Base-by-base conservation (phyloP, 331 rosid genomes). In the Malus hybrid region DNA sequence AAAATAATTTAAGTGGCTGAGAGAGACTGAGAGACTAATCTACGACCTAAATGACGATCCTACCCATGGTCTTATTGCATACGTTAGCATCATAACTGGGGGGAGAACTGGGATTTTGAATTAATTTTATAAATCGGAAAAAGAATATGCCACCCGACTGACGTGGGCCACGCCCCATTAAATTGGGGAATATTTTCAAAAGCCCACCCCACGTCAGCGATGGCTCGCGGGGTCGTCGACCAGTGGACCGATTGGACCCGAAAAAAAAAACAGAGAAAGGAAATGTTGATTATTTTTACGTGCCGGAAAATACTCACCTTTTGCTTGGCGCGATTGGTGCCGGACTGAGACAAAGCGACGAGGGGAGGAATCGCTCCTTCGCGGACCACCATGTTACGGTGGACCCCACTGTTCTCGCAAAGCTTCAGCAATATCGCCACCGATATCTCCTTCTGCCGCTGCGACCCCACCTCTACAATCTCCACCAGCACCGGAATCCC, bases 351-450 rank as follows among this genome's bases (percentile, higher is more conserved):
- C 85, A 95, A 69, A 61, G 99, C 93, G 11, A 95, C 89, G 70
- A 95, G 81, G 33, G 97, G 97, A 39, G 97, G 97, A 83, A 95
- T 90, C 67, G 99, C 97, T 67, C 97, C 97, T 86, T 95, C 99
- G 64, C 97, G 97, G 29, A 87, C 93, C 78, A 95, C 99, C 97
- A 88, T 78, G 10, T 86, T 76, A 32, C 97, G 93, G 81, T 85
- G 86, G 5, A 67, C 39, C 63, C 66, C 81, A 72, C 77, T 92
- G 4, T 95, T 91, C 70, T 95, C 97, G 55, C 99, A 95, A 24
- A 95, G 62, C 92, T 92, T 93, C 20, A 90, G 72, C 36, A 95
- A 60, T 14, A 90, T 88, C 50, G 84, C 91, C 71, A 83, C 98
- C 26, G 96, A 89, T 6, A 92, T 92, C 83, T 95, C 99, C 78